Conservation (phyloP, 2,329 filamentous ascomycete species). For the Calonectria hongkongensis region DNA sequence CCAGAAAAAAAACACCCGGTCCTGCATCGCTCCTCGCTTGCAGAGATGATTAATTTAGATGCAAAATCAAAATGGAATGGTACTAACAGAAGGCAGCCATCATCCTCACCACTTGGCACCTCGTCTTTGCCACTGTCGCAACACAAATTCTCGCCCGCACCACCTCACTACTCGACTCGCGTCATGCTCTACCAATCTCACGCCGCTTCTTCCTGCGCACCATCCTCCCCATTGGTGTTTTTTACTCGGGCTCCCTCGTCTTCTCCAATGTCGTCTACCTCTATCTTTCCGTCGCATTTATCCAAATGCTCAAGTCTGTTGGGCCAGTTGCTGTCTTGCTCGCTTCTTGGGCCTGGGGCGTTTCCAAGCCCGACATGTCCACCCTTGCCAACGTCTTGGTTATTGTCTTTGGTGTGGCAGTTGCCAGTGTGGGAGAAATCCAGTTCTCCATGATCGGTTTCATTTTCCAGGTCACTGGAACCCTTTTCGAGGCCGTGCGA, state of each 20-base stretch:
- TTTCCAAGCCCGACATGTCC: constrained; percentile 67
- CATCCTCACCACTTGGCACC: constrained; percentile 81
- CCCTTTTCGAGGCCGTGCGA: constrained; percentile 87
- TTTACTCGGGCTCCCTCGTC: constrained; percentile 79
- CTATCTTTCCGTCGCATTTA: constrained; percentile 80
- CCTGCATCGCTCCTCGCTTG: background rate
- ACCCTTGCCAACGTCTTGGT: constrained; percentile 69
- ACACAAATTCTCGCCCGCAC: constrained; percentile 80
- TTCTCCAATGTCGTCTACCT: constrained; percentile 81
- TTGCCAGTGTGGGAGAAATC: constrained; percentile 78
- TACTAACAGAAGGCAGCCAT: constrained; percentile 62
- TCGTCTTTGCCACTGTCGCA: constrained; percentile 78
- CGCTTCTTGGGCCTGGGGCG: constrained; percentile 76
- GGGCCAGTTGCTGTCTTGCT: constrained; percentile 81
- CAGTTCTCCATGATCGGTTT: constrained; percentile 80
- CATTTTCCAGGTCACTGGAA: constrained; percentile 83
- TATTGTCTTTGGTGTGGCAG: constrained; percentile 71
- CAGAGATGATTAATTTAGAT: background rate
- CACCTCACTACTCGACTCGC: constrained; percentile 77
- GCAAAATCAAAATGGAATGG: background rate
- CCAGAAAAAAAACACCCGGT: background rate
- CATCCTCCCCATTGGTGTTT: constrained; percentile 79
- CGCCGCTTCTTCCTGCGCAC: constrained; percentile 76
- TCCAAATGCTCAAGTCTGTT: constrained; percentile 83
- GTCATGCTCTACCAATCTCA: constrained; percentile 77